A percentile compares a stretch with the other conserved stretches of the same genome.
These are phyloP conservation scores for Huntiella omanensis DNA, from an alignment of 2,329 filamentous ascomycete species.

Conservation along the genomic window DNA sequence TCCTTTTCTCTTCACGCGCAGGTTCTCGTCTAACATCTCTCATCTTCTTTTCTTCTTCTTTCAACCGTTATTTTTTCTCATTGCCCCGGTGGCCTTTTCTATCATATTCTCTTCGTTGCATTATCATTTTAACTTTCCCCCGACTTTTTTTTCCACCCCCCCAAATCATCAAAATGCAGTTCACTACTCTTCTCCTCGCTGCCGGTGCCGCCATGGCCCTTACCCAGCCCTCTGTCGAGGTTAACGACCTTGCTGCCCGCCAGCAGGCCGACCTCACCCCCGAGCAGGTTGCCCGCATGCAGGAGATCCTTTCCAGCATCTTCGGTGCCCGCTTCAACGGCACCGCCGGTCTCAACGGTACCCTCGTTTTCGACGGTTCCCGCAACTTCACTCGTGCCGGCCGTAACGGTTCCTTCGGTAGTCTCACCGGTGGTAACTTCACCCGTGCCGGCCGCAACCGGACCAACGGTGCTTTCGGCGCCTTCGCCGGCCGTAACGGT, in stretches of 20 bases:
- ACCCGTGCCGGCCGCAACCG: not conserved
- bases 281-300: not conserved
- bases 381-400: too few relatives aligned
- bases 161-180: constrained; percentile 2
- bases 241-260: constrained; percentile 16
- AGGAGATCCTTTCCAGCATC: not conserved
- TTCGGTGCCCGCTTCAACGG: not conserved
- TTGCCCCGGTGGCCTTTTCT: constrained; percentile 6
- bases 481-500: not conserved
- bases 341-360: not conserved
- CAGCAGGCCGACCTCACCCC: not conserved
- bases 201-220: constrained; percentile 46
- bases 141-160: not conserved
- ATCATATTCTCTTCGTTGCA: not conserved
- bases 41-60: not conserved
- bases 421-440: not conserved
- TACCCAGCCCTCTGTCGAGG: constrained; percentile 23
- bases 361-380: not conserved
- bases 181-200: constrained; percentile 22
- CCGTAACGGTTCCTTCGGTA: not conserved
- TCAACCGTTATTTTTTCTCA: not conserved
- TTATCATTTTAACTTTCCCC: not conserved
- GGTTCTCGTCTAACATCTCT: constrained; percentile 1
- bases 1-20: not conserved
- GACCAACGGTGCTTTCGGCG: not conserved